Conservation (phyloP, 176 grass and related monocot species). For the Elymus sibiricus region DNA sequence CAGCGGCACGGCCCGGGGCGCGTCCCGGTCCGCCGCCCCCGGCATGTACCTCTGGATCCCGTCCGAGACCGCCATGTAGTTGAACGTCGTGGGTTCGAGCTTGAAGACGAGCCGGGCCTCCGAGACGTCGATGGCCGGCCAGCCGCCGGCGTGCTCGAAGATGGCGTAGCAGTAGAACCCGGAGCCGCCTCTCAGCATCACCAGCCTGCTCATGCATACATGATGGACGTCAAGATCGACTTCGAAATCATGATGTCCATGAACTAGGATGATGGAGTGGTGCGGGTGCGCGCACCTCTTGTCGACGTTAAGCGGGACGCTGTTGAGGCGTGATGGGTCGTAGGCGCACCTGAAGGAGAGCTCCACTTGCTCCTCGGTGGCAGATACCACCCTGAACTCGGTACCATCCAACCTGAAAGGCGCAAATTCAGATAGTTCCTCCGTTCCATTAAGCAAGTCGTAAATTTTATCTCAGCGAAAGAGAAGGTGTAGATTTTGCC, state of each 20-base stretch:
- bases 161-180: constrained; percentile 74
- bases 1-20: constrained; percentile 29
- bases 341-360: constrained; percentile 59
- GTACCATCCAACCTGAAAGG: constrained; percentile 36
- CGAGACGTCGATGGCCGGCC: constrained; percentile 36
- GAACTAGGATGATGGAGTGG: neutral
- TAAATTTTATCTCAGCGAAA: no score
- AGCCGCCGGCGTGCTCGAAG: constrained; percentile 41
- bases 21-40: constrained; percentile 24
- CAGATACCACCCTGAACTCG: constrained; percentile 38
- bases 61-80: constrained; percentile 67
- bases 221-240: neutral
- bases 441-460: no score
- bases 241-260: neutral
- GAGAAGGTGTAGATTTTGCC: no score
- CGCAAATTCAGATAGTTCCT: neutral
- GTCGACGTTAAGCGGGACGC: constrained; percentile 33
- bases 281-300: constrained; percentile 28
- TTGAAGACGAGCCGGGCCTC: constrained; percentile 56
- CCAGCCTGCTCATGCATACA: neutral
- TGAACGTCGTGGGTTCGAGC: constrained; percentile 44
- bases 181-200: constrained; percentile 56
- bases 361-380: constrained; percentile 45
- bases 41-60: constrained; percentile 60
- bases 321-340: constrained; percentile 17